Evolutionary conservation across 768 basidiomycete genomes (phyloP).

Genomic region (Mycena chlorophos): DNA sequence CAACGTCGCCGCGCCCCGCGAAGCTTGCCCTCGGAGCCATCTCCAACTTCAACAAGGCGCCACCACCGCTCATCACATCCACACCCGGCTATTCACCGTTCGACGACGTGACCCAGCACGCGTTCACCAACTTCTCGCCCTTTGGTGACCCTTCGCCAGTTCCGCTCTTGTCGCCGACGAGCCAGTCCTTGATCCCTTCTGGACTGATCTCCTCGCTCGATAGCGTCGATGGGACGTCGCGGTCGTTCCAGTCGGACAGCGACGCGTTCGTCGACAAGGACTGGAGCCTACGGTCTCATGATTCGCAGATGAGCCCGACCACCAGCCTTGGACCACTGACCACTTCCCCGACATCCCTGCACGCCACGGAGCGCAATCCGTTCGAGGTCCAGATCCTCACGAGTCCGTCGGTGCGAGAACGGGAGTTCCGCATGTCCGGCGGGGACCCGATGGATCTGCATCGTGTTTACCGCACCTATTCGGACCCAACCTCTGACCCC

Average conservation of each 20-base stretch:
- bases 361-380: slow-evolving; percentile 44
- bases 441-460: slow-evolving; percentile 33
- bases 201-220: slow-evolving; percentile 59
- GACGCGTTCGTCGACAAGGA: slow-evolving; percentile 54
- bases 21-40: slow-evolving; percentile 33
- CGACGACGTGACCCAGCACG: slow-evolving; percentile 36
- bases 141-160: slow-evolving; percentile 44
- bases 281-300: too few relatives aligned
- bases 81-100: slow-evolving; percentile 43
- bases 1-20: slow-evolving; percentile 29
- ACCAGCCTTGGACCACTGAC: slow-evolving; percentile 28
- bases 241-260: slow-evolving; percentile 54
- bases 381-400: slow-evolving; percentile 44
- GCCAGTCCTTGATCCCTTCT: slow-evolving; percentile 55
- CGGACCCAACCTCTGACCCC: slow-evolving; percentile 34
- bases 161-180: slow-evolving; percentile 40
- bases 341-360: slow-evolving; percentile 45
- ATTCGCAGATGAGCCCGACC: too few relatives aligned
- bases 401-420: slow-evolving; percentile 27
- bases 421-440: slow-evolving; percentile 23
- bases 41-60: slow-evolving; percentile 26
- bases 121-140: slow-evolving; percentile 48
- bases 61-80: slow-evolving; percentile 23
- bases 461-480: slow-evolving; percentile 33
- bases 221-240: slow-evolving; percentile 37